Evolutionary conservation across 768 basidiomycete genomes (phyloP).

Genomic region (Rhodosporidiobolus sp.): DNA sequence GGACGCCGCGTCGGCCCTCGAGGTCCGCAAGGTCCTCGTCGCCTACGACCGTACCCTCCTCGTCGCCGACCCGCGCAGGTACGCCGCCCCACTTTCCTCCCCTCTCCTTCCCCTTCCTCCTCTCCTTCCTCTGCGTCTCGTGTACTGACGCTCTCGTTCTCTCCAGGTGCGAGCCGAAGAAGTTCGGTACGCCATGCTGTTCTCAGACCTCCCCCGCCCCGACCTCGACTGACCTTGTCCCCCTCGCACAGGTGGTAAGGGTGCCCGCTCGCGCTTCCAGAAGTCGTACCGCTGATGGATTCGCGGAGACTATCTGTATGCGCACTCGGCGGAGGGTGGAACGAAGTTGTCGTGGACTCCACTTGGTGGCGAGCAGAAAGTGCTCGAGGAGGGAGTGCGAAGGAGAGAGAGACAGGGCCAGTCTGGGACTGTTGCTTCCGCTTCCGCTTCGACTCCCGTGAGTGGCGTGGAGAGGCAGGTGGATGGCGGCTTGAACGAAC

Average conservation of each 20-base stretch:
- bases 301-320: no score
- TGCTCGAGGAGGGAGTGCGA: no score
- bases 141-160: no score
- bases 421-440: no score
- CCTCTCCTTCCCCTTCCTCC: no score
- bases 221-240: not conserved
- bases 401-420: no score
- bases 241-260: not conserved
- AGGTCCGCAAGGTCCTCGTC: slow-evolving; percentile 95
- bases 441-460: no score
- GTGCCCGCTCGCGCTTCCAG: slow-evolving; percentile 37
- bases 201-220: not conserved
- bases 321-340: not conserved
- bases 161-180: slow-evolving; percentile 37
- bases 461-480: no score
- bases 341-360: not conserved
- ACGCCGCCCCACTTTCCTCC: no score
- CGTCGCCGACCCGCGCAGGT: slow-evolving; percentile 77
- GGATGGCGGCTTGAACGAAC: no score
- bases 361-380: not conserved
- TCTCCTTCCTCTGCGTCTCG: not conserved
- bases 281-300: no score
- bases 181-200: slow-evolving; percentile 28
- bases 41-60: slow-evolving; percentile 88
- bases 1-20: slow-evolving; percentile 94